phyloP scores from a whole-genome alignment of 495 filamentous ascomycete species.

The Penicillium alfredii region DNA sequence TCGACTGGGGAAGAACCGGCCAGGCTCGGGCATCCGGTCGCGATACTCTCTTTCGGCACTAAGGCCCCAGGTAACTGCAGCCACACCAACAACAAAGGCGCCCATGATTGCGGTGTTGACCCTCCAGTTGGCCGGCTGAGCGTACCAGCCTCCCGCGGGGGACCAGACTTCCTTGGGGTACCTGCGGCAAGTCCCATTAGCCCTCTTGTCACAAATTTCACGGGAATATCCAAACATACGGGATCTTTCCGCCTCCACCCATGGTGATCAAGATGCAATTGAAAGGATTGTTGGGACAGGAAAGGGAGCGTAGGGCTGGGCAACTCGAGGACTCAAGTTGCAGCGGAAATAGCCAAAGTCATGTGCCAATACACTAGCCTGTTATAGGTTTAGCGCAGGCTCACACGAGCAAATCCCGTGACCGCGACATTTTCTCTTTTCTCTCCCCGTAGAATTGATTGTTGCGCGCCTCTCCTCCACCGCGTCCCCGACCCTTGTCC shows the following conservation, averaged over 20 bases:
- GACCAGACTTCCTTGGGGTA: constrained; percentile 99
- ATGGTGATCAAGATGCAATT: constrained; percentile 35
- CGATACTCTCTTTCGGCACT: constrained; percentile 80
- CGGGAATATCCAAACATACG: constrained; percentile 53
- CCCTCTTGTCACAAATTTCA: not conserved
- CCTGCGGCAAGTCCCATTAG: too few relatives aligned
- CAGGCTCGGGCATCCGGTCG: constrained; percentile 77
- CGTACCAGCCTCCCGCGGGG: constrained; percentile 95
- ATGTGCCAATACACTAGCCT: constrained; percentile 28
- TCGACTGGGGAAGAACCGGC: constrained; percentile 90
- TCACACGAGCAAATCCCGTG: constrained; percentile 42
- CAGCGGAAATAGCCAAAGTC: constrained; percentile 34
- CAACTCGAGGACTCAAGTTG: constrained; percentile 20
- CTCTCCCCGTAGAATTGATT: constrained; percentile 20
- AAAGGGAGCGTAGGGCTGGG: constrained; percentile 21
- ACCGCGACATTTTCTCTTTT: constrained; percentile 44
- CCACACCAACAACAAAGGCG: constrained; percentile 65
- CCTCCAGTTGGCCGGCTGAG: constrained; percentile 91
- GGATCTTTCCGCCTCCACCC: constrained; percentile 73
- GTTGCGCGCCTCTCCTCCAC: not conserved
- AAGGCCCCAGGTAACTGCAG: constrained; percentile 65
- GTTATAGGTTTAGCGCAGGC: constrained; percentile 25
- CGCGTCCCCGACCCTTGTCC: not conserved
- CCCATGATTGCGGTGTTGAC: constrained; percentile 82
- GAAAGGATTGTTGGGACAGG: constrained; percentile 16